Percentiles rank a stretch among this genome's conserved stretches.
These are phyloP conservation scores for Populus nigra DNA, from an alignment of 345 rosid species.

Conservation along the genomic window DNA sequence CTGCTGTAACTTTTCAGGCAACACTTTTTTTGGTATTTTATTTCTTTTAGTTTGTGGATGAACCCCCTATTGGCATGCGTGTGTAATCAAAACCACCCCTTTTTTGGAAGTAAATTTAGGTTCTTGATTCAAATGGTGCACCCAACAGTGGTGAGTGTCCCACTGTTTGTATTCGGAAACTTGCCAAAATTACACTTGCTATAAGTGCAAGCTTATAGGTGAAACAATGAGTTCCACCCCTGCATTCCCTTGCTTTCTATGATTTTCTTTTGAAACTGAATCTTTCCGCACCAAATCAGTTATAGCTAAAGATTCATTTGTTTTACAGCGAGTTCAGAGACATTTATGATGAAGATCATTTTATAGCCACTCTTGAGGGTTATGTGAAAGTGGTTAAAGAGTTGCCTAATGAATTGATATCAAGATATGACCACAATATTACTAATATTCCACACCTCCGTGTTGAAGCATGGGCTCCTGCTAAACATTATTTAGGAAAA, in stretches of 20 bases:
- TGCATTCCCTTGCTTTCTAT: neutral
- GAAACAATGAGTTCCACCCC: neutral
- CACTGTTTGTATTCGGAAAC: neutral
- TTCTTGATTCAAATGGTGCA: neutral
- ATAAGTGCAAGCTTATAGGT: neutral
- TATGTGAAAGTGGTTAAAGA: conserved; percentile 68
- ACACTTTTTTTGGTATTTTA: neutral
- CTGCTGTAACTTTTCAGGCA: neutral
- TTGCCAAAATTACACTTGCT: neutral
- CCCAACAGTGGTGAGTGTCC: neutral
- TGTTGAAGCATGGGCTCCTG: conserved; percentile 79
- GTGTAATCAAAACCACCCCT: neutral
- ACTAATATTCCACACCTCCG: conserved; percentile 61
- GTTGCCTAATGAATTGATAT: conserved; percentile 67
- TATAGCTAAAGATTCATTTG: conserved; percentile 6
- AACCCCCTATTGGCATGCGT: neutral
- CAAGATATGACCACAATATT: conserved; percentile 51
- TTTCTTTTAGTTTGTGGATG: neutral
- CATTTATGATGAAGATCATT: conserved; percentile 78
- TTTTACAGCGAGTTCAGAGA: conserved; percentile 72
- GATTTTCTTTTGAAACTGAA: conserved; percentile 1
- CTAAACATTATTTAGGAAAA: conserved; percentile 57
- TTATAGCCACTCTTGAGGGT: conserved; percentile 63
- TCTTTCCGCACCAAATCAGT: neutral
- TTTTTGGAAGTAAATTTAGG: neutral